These are phyloP conservation scores for Bruguiera sexangula DNA, from an alignment of 345 rosid species.

Conservation along the genomic window DNA sequence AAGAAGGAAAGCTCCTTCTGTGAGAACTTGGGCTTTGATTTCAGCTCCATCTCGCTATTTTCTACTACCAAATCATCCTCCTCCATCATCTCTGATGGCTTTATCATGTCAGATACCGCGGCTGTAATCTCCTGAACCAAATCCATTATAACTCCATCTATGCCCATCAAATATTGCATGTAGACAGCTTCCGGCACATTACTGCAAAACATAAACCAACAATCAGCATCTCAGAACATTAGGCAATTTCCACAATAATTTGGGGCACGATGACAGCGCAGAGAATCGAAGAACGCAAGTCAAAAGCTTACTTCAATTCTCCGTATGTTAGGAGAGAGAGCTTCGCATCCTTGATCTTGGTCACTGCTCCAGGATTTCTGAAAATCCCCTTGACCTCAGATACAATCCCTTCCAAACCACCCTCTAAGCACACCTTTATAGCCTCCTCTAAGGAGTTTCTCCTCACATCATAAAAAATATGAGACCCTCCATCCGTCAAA, in stretches of 20 bases:
- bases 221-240: neutral
- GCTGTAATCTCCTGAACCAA: slow-evolving; percentile 71
- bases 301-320: slow-evolving; percentile 54
- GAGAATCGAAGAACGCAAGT: neutral
- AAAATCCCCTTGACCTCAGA: slow-evolving; percentile 83
- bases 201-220: slow-evolving; percentile 25
- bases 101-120: slow-evolving; percentile 55
- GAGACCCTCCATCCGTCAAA: slow-evolving; percentile 63
- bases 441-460: slow-evolving; percentile 93
- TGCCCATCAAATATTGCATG: slow-evolving; percentile 90
- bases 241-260: neutral
- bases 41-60: slow-evolving; percentile 10
- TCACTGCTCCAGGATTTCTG: slow-evolving; percentile 62
- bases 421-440: slow-evolving; percentile 62
- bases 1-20: slow-evolving; percentile 75
- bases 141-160: slow-evolving; percentile 88
- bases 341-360: slow-evolving; percentile 75
- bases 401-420: slow-evolving; percentile 74
- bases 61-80: slow-evolving; percentile 15
- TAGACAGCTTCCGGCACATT: slow-evolving; percentile 82
- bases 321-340: slow-evolving; percentile 86
- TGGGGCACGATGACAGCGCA: no score
- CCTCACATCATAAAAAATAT: slow-evolving; percentile 53
- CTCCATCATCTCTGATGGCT: slow-evolving; percentile 29
- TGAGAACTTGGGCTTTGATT: slow-evolving; percentile 61